phyloP scores from a whole-genome alignment of 2,329 filamentous ascomycete genomes.

The Sarocladiaceae sp. region DNA sequence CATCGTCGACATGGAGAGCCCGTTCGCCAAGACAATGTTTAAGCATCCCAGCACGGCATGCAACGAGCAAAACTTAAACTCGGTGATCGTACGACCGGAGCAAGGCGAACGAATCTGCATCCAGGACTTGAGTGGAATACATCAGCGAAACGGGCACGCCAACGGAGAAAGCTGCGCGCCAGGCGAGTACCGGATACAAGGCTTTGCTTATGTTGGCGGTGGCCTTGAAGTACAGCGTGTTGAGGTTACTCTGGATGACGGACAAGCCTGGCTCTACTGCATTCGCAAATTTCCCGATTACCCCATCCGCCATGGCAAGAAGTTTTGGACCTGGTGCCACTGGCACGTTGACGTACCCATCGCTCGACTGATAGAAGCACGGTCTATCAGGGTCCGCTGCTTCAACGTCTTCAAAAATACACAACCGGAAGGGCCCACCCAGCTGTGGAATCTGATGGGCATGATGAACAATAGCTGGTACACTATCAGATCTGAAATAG shows the following conservation, averaged over 20 bases:
- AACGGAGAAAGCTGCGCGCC: constrained; percentile 32
- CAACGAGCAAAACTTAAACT: constrained; percentile 14
- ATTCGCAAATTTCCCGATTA: not conserved
- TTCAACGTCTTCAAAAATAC: constrained; percentile 2
- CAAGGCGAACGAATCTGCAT: constrained; percentile 1
- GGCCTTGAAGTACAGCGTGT: constrained; percentile 46
- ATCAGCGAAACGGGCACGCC: constrained; percentile 25
- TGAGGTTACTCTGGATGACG: constrained; percentile 44
- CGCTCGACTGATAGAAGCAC: not conserved
- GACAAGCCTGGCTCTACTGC: constrained; percentile 33
- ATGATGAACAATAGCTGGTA: constrained; percentile 2
- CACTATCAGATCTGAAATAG: not conserved
- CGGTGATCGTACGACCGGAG: constrained; percentile 35
- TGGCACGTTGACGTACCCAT: not conserved
- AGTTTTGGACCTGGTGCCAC: not conserved
- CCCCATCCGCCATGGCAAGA: not conserved
- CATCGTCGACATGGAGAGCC: constrained; percentile 39
- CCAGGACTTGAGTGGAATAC: not conserved
- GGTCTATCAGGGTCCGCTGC: not conserved
- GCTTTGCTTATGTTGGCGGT: constrained; percentile 49
- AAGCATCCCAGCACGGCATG: constrained; percentile 42
- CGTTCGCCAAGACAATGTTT: constrained; percentile 42
- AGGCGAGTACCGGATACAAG: constrained; percentile 16
- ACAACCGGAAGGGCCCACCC: not conserved
- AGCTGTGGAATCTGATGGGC: not conserved